These are phyloP conservation scores for Amanita thiersii DNA, from an alignment of 768 basidiomycete species.

Conservation along the genomic window DNA sequence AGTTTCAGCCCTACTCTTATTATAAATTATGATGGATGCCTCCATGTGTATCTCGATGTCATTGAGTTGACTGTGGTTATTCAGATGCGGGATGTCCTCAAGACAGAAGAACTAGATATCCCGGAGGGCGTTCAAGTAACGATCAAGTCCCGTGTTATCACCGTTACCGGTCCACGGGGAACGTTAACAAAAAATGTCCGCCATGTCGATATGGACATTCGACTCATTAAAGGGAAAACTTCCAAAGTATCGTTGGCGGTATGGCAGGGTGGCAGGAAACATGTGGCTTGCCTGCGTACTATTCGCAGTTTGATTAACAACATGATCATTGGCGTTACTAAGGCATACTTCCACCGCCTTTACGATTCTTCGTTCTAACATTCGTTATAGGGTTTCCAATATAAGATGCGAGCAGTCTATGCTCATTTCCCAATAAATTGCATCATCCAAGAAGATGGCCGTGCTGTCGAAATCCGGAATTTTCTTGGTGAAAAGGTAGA, in stretches of 20 bases:
- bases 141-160: slow-evolving; percentile 89
- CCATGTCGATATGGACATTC: slow-evolving; percentile 92
- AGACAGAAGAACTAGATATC: slow-evolving; percentile 88
- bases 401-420: slow-evolving; percentile 99
- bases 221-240: slow-evolving; percentile 70
- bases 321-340: slow-evolving; percentile 96
- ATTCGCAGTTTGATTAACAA: slow-evolving; percentile 93
- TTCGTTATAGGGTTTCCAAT: slow-evolving; percentile 82
- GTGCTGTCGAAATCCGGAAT: slow-evolving; percentile 82
- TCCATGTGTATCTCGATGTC: slow-evolving; percentile 24
- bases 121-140: slow-evolving; percentile 78
- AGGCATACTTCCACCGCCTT: slow-evolving; percentile 42
- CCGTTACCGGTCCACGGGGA: slow-evolving; percentile 89
- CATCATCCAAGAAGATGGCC: slow-evolving; percentile 77
- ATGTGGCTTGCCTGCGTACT: slow-evolving; percentile 96
- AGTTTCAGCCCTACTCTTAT: slow-evolving; percentile 15
- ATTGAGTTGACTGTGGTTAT: slow-evolving; percentile 21
- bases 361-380: background rate
- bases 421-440: slow-evolving; percentile 99
- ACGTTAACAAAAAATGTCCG: slow-evolving; percentile 87
- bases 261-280: slow-evolving; percentile 98
- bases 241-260: slow-evolving; percentile 85
- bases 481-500: slow-evolving; percentile 89
- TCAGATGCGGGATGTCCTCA: slow-evolving; percentile 89
- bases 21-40: slow-evolving; percentile 27